Base-by-base conservation (phyloP, 495 filamentous ascomycete species). In the Neurospora sp. region DNA sequence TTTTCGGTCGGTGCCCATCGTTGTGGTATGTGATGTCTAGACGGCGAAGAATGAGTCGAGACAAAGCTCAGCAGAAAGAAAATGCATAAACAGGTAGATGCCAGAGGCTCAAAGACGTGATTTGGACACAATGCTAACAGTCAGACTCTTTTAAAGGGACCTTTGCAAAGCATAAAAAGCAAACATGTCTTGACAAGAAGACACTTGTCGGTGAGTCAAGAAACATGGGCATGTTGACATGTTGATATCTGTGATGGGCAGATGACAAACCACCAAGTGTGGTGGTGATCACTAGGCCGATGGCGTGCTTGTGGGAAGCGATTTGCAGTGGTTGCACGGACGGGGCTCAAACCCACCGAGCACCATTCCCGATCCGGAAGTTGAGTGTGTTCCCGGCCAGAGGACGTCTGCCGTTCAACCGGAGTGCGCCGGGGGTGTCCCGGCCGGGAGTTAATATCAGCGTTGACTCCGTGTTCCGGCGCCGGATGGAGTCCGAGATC, bases 231-330 rank as follows among this genome's bases (percentile, higher is more conserved):
- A 31, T 59, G 20, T 59, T 7, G 48, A 31, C 48, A 59, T 31
- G 2, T 27, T 31, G 54, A 31, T 62, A 62, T 62, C 4, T 5
- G 14, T 62, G 20, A 54, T 27, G 20, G 46, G 46, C 46, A 23
- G 46, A 54, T 54, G 46, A 54, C 46, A 54, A 54, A 54, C 46
- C 46, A 54, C 4, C 46, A 31, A 12, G 10, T 31, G 27, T 62
- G 54, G n/a, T 31, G 40, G 37, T 44, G 39, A 71, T 46, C 39
- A 71, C 27, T 46, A 48, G 40, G 72, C 72, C 73, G 71, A 75
- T 75, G 69, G 73, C 73, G 73, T 75, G 73, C 73, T 75, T 5
- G 35, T 27, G 37, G 39, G 59, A 75, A 46, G 70, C 70, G 39
- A 74, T 74, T 35, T 62, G 54, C 23, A 31, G 27, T 35, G 27